Conservation (phyloP, 176 grass and related monocot genomes). For the Carex myosuroides region DNA sequence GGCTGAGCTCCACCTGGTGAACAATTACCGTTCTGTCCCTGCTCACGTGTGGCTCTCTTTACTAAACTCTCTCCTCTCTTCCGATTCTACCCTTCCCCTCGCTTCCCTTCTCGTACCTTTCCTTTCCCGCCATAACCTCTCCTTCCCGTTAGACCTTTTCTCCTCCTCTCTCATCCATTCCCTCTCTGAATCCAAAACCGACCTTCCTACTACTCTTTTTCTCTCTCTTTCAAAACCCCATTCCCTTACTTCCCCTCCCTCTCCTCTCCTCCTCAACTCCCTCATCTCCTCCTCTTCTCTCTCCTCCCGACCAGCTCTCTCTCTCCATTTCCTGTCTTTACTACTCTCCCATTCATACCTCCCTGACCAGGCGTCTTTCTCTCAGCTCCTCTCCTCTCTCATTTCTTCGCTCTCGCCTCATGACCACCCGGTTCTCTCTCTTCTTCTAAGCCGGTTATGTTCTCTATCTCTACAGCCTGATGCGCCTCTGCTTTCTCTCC, state of each 20-base stretch:
- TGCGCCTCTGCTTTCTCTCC: slow-evolving; percentile 71
- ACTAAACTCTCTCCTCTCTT: slow-evolving; percentile 52
- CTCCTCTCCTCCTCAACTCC: slow-evolving; percentile 81
- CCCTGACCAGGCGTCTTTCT: slow-evolving; percentile 69
- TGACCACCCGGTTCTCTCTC: slow-evolving; percentile 52
- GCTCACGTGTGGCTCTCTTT: slow-evolving; percentile 59
- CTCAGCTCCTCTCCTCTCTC: slow-evolving; percentile 73
- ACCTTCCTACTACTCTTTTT: slow-evolving; percentile 55
- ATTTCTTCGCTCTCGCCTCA: slow-evolving; percentile 71
- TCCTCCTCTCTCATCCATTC: slow-evolving; percentile 70
- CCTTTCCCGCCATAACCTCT: slow-evolving; percentile 85
- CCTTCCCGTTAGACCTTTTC: slow-evolving; percentile 86
- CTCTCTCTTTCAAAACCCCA: slow-evolving; percentile 42
- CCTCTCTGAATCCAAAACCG: slow-evolving; percentile 46
- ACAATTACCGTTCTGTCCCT: slow-evolving; percentile 59
- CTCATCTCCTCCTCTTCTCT: slow-evolving; percentile 69
- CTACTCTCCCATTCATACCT: slow-evolving; percentile 71
- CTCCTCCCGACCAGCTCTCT: slow-evolving; percentile 57
- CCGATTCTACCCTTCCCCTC: slow-evolving; percentile 47
- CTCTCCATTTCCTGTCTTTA: slow-evolving; percentile 55
- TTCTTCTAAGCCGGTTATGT: slow-evolving; percentile 45
- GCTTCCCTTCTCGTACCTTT: slow-evolving; percentile 67
- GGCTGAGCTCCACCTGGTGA: slow-evolving; percentile 35
- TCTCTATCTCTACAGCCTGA: slow-evolving; percentile 75
- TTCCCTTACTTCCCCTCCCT: slow-evolving; percentile 54